Percentiles rank a stretch among this genome's conserved stretches.
Evolutionary conservation across 306 rosid genomes (phyloP).

Genomic region (Astragalus membranaceus): DNA sequence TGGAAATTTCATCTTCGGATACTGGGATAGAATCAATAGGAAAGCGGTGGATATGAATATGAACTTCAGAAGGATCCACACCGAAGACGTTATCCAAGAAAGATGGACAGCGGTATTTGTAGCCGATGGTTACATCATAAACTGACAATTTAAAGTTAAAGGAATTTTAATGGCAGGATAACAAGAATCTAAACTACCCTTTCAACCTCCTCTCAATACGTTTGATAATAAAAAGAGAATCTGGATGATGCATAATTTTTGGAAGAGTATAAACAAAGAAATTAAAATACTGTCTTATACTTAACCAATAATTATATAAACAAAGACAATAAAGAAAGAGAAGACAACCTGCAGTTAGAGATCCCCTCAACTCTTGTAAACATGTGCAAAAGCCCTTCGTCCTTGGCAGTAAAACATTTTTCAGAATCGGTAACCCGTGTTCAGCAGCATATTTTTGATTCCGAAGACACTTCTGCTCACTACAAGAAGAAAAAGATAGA

Average conservation of each 20-base stretch:
- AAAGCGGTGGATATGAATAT: constrained; percentile 45
- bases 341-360: constrained; percentile 59
- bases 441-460: constrained; percentile 72
- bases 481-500: constrained; percentile 24
- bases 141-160: constrained; percentile 35
- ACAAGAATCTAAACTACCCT: not conserved
- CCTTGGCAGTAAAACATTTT: constrained; percentile 66
- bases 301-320: not conserved
- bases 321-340: not conserved
- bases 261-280: not conserved
- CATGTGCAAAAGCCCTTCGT: constrained; percentile 68
- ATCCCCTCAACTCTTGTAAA: constrained; percentile 48
- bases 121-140: constrained; percentile 73
- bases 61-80: constrained; percentile 76
- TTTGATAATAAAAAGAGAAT: not conserved
- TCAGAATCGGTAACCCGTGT: constrained; percentile 57
- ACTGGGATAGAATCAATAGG: constrained; percentile 42
- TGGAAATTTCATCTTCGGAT: constrained; percentile 45
- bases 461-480: constrained; percentile 67
- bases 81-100: constrained; percentile 70
- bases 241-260: not conserved
- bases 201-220: not conserved
- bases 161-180: not conserved
- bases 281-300: not conserved
- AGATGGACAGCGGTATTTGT: constrained; percentile 61